Conservation (phyloP, 148 eudicot species). For the Rhododendron kiyosumense region DNA sequence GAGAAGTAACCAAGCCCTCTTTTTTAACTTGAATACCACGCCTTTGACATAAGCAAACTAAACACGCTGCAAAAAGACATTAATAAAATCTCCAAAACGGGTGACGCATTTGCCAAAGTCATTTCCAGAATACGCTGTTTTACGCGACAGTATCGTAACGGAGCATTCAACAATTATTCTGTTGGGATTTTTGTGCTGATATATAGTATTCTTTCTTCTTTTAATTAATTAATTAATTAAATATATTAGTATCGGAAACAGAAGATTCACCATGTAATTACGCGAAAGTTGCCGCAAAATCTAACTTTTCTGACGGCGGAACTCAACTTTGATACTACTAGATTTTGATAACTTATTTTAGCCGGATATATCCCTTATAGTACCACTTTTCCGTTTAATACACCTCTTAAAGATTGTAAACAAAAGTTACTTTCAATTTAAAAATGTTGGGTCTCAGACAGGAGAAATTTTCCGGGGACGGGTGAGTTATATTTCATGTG, state of each 20-base stretch:
- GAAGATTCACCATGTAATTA: not conserved
- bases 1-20: not conserved
- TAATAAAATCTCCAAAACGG: not conserved
- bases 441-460: not conserved
- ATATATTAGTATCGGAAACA: not conserved
- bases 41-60: not conserved
- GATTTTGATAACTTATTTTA: not conserved
- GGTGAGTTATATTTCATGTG: too few species aligned
- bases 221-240: too few species aligned
- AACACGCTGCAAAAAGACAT: not conserved
- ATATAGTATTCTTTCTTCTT: not conserved
- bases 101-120: slow-evolving; percentile 2
- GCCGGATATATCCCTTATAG: too few species aligned
- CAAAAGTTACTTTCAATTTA: not conserved
- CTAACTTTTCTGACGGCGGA: slow-evolving; percentile 13
- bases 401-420: not conserved
- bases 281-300: slow-evolving; percentile 11
- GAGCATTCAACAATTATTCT: slow-evolving; percentile 2
- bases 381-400: not conserved
- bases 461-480: not conserved
- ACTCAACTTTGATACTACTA: not conserved
- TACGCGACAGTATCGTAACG: slow-evolving; percentile 7
- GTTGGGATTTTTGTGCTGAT: slow-evolving; percentile 1
- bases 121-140: slow-evolving; percentile 5
- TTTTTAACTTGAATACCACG: slow-evolving; percentile 4